A percentile compares a stretch with the other conserved stretches of the same genome.
These are phyloP conservation scores for Globisporangium lucens DNA, from an alignment of 352 stramenopile genomes.

Conservation along the genomic window DNA sequence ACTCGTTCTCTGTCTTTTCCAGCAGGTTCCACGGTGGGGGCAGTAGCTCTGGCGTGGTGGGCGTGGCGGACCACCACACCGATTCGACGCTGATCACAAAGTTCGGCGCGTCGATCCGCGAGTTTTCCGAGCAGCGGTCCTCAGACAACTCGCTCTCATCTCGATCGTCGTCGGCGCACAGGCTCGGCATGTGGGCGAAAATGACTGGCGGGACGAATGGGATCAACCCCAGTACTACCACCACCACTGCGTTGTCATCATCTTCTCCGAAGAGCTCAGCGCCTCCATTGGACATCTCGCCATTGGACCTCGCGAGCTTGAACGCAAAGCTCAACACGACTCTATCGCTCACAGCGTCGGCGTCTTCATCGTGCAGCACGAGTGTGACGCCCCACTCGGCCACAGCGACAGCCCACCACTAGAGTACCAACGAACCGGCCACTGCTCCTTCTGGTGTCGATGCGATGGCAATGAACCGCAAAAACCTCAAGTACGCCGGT, in stretches of 20 bases:
- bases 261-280: neutral
- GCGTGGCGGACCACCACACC: neutral
- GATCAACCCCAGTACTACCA: neutral
- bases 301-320: slow-evolving; percentile 13
- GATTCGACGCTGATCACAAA: slow-evolving; percentile 15
- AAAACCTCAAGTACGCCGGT: slow-evolving; percentile 49
- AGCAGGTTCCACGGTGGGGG: neutral
- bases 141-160: slow-evolving; percentile 13
- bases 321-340: neutral
- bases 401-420: neutral
- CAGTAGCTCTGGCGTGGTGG: neutral
- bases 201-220: neutral
- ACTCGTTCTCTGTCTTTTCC: neutral
- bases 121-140: slow-evolving; percentile 12
- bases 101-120: slow-evolving; percentile 11
- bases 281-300: neutral
- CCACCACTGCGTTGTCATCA: neutral
- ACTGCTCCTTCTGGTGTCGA: neutral
- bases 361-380: neutral
- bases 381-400: neutral
- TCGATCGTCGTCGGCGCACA: slow-evolving; percentile 9
- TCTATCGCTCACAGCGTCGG: neutral
- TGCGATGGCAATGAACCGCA: slow-evolving; percentile 9
- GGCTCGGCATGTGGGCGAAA: slow-evolving; percentile 16
- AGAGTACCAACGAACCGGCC: neutral